Percentiles rank a stretch among this genome's conserved stretches.
These are phyloP conservation scores for Fusarium sp. DNA, from an alignment of 2,329 filamentous ascomycete genomes.

Conservation along the genomic window DNA sequence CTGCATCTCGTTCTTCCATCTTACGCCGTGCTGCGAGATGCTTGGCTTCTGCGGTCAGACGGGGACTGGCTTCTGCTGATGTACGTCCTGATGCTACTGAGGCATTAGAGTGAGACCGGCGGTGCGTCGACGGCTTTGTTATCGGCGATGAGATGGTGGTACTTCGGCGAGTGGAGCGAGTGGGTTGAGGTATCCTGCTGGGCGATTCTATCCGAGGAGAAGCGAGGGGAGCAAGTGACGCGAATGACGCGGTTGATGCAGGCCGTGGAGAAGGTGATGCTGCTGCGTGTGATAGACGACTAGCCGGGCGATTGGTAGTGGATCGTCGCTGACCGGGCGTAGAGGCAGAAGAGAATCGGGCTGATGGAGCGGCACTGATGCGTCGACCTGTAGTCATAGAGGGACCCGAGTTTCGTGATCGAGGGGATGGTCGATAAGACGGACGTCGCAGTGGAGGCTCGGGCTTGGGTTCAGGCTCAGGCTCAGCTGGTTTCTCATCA, in stretches of 20 bases:
- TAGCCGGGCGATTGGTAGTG: conserved; percentile 44
- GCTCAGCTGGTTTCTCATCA: conserved; percentile 44
- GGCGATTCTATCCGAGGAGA: conserved; percentile 48
- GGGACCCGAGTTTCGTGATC: conserved; percentile 46
- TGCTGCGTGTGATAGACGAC: conserved; percentile 53
- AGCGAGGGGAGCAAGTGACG: conserved; percentile 46
- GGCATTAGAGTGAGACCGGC: conserved; percentile 55
- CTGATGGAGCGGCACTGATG: conserved; percentile 51
- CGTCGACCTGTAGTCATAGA: conserved; percentile 51
- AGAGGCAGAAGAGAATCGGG: conserved; percentile 44
- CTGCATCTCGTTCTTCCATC: conserved; percentile 78
- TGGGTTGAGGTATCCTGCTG: conserved; percentile 53
- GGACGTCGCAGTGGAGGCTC: conserved; percentile 41
- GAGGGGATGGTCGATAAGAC: conserved; percentile 36
- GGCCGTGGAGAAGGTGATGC: conserved; percentile 33
- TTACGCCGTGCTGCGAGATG: conserved; percentile 75
- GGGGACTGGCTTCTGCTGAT: conserved; percentile 52
- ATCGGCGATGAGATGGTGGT: conserved; percentile 31
- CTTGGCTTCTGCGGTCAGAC: conserved; percentile 72
- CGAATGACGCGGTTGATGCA: conserved; percentile 46
- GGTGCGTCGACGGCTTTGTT: conserved; percentile 41
- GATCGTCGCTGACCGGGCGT: conserved; percentile 35
- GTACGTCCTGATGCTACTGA: conserved; percentile 51
- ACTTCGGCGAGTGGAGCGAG: conserved; percentile 16
- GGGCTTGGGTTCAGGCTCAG: conserved; percentile 26